Evolutionary conservation across 176 grass and related monocot genomes (phyloP), one percentile per base, ranked within the genome.

Genomic region (Cymbopogon citratus): DNA sequence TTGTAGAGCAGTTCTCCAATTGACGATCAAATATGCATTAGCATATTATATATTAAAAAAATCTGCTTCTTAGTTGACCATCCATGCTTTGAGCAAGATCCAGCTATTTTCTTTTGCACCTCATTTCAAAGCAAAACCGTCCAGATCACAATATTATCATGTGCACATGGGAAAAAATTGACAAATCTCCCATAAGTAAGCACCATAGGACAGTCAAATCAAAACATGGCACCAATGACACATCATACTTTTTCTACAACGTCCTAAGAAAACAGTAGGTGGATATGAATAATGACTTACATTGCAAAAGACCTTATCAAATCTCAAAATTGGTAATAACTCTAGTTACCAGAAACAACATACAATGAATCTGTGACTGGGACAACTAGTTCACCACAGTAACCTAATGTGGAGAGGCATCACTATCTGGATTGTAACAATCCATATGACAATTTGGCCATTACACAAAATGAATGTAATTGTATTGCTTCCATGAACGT

Each of bases 251-350:
- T 40, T 38, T 39, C 46, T 26, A 76, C 14, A 12, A 2, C 13
- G 24, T 75, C 21, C 28, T 74, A 46, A 66, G 27, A 57, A 18
- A 74, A 86, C 15, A 74, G 76, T 27, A 67, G 51, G 25, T 6
- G 14, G 6, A 34, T 57, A 56, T 5, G 25, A 59, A 29, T 44
- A 43, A 40, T 56, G 43, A 25, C 7, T 52, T 9, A 71, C 14
- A 81, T 81, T 73, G 41, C 56, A 40, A 83, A 65, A 54, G 74
- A 41, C 21, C 56, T 41, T 34, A 71, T 75, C 39, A 54, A 12
- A 40, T 69, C 67, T 48, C 51, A 64, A 76, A 51, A 27, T 23
- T 62, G 66, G 10, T 70, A 71, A 70, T 11, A 51, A 74, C 25
- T 25, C 8, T 29, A 60, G 79, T 60, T 68, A 38, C 34, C 79